Base-by-base conservation (phyloP, 2,329 filamentous ascomycete genomes). In the Mycosphaerella sp. region DNA sequence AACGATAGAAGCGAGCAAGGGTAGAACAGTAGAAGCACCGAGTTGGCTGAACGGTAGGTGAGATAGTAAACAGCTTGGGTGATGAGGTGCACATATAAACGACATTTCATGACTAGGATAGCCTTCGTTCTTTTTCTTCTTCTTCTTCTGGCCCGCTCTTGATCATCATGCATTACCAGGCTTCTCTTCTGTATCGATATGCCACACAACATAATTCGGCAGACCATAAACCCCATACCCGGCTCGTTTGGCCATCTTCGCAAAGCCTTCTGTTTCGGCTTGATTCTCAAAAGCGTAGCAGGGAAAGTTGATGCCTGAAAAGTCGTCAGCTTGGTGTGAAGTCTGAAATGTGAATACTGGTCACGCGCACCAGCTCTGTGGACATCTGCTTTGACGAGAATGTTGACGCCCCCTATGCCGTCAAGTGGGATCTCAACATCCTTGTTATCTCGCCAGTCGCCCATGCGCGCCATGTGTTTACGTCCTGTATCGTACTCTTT, bases 161-260 rank as follows among this genome's bases (percentile, higher is more conserved):
- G 17, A 32, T 45, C 27, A 47, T 58, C 61, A 71, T 50, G 72
- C 73, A 68, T 97, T 97, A 30, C 89, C 89, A 30, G 82, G 80
- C 77, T 96, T 95, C 75, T 98, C 93, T 50, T 90, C 82, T 2
- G 93, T 98, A 70, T 98, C 93, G 64, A 95, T 87, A 68, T 98
- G 93, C 93, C 93, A 98, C 53, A 98, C 91, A 44, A 98, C 85
- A 68, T 98, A 98, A 70, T 98, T 98, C 37, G 91, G 93, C 50
- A 98, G 76, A 41, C 93, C 93, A 61, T 89, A 81, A 21, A 98
- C 93, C 65, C 88, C 79, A 68, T 96, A 97, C 40, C 93, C 93
- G 14, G 93, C 93, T 57, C 89, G 80, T 75, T 94, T 96, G 53
- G 93, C 93, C 93, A 98, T 98, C 70, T 94, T 95, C 34, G 93